Evolutionary conservation across 2,329 filamentous ascomycete genomes (phyloP), one percentile per base, ranked within the genome.

Genomic region (Amesomyces nigricolor): DNA sequence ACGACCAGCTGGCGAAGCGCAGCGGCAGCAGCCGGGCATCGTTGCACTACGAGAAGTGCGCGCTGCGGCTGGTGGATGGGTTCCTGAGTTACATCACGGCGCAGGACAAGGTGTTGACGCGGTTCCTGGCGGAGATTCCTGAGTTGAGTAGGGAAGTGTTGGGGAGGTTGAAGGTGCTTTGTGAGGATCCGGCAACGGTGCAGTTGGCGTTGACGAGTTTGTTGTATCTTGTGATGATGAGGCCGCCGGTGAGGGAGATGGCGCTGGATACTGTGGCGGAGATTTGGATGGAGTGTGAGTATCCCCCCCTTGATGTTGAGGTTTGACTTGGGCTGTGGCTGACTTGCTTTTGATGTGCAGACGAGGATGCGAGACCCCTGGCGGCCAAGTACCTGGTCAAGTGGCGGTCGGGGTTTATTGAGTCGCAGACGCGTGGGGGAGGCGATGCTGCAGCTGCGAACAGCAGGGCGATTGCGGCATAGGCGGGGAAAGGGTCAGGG

Each of bases 121-220:
- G 94, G 37, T 95, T 97, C 67, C 74, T 99, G 44, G 91, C 90
- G 48, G 94, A 99, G 70, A 85, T 99, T 35, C 94, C 94, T 0
- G 85, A 88, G 42, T 77, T 99, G 35, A 89, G 85, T 58, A 71
- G 75, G 35, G 78, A 80, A 10, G 83, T 97, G 58, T 77, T 97
- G 2, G 78, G 85, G 46, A 81, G 88, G 48, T 83, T 97, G 37
- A 85, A 84, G 70, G 72, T 74, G 35, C 75, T 87, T 63, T 88
- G 85, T 64, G 77, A 81, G 46, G 83, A 88, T 66, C 85, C 85
- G 5, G 81, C 80, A 46, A 79, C 86, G 60, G 80, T 85, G 19
- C 78, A 78, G 57, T 72, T 87, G 45, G 82, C 83, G 9, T 69
- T 87, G 58, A 85, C 80, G 14, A 87, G 82, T 65, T 70, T 88